Percentiles rank a stretch among this genome's conserved stretches.
phyloP scores from a whole-genome alignment of 208 protist genomes.

The Crithidia brevicula region DNA sequence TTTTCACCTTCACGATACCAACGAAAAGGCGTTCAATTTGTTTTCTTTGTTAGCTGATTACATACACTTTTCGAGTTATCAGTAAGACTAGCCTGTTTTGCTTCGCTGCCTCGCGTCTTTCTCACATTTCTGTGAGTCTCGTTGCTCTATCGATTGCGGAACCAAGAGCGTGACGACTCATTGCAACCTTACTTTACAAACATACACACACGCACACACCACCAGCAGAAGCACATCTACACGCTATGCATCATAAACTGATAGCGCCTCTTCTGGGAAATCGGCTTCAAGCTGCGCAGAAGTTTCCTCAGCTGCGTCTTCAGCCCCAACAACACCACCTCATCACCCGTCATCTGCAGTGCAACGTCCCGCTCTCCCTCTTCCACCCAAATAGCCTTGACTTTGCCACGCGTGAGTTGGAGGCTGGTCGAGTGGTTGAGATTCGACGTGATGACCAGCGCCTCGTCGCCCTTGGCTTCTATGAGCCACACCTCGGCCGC shows the following conservation, averaged over 20 bases:
- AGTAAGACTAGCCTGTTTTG: too few species aligned
- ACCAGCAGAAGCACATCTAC: background rate
- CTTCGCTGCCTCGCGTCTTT: too few species aligned
- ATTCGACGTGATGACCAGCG: conserved; percentile 55
- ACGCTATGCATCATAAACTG: conserved; percentile 70
- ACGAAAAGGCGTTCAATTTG: too few species aligned
- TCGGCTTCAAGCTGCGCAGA: conserved; percentile 61
- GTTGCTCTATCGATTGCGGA: too few species aligned
- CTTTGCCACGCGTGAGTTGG: conserved; percentile 56
- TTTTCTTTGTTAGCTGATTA: too few species aligned
- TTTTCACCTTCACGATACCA: too few species aligned
- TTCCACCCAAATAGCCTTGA: conserved; percentile 67
- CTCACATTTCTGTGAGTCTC: too few species aligned
- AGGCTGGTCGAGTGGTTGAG: conserved; percentile 70
- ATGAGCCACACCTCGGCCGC: conserved; percentile 61
- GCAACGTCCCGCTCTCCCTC: conserved; percentile 45
- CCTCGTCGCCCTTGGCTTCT: conserved; percentile 82
- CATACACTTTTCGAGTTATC: too few species aligned
- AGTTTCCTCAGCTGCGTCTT: conserved; percentile 82
- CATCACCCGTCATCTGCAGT: conserved; percentile 57
- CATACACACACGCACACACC: too few species aligned
- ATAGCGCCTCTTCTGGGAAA: conserved; percentile 61
- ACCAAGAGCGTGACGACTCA: too few species aligned
- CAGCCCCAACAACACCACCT: conserved; percentile 38
- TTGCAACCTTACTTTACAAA: too few species aligned